Evolutionary conservation across 345 rosid species (phyloP).

Genomic region (Passiflora organensis): DNA sequence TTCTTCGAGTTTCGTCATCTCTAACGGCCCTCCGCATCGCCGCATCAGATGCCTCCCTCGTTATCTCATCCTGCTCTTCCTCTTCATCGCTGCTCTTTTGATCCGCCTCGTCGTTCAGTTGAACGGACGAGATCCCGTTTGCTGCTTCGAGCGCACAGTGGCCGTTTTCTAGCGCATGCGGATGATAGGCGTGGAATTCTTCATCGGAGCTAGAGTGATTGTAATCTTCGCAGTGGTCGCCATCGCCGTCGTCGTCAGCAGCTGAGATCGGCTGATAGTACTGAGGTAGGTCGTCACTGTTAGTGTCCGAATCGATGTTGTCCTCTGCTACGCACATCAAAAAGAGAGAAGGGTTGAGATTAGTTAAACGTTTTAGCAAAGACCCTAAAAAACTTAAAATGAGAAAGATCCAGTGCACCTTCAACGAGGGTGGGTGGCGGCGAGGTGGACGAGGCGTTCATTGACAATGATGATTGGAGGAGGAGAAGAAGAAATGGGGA

Average conservation of each 20-base stretch:
- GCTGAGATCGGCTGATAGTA: slow-evolving; percentile 87
- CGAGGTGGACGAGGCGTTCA: slow-evolving; percentile 5
- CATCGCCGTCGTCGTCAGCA: slow-evolving; percentile 23
- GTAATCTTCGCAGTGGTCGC: slow-evolving; percentile 17
- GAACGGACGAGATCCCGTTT: slow-evolving; percentile 49
- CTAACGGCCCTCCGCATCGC: slow-evolving; percentile 48
- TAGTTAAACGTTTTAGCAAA: neutral
- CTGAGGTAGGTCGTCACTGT: slow-evolving; percentile 40
- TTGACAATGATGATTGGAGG: neutral
- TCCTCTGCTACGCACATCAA: slow-evolving; percentile 34
- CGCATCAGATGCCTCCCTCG: slow-evolving; percentile 33
- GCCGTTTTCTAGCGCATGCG: slow-evolving; percentile 39
- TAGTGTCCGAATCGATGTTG: slow-evolving; percentile 45
- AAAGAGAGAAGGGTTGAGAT: neutral
- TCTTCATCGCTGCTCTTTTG: slow-evolving; percentile 35
- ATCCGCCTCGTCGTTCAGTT: slow-evolving; percentile 35
- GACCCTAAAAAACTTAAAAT: neutral
- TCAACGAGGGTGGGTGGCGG: neutral
- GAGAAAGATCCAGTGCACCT: neutral
- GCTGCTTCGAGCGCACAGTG: slow-evolving; percentile 25
- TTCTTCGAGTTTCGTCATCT: slow-evolving; percentile 73
- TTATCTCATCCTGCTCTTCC: slow-evolving; percentile 31
- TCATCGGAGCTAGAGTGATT: slow-evolving; percentile 28
- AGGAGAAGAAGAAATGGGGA: neutral
- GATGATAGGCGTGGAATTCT: slow-evolving; percentile 14